Evolutionary conservation across 257 asterid species (phyloP), one percentile per base, ranked within the genome.

Genomic region (Parsonsia alboflavescens): DNA sequence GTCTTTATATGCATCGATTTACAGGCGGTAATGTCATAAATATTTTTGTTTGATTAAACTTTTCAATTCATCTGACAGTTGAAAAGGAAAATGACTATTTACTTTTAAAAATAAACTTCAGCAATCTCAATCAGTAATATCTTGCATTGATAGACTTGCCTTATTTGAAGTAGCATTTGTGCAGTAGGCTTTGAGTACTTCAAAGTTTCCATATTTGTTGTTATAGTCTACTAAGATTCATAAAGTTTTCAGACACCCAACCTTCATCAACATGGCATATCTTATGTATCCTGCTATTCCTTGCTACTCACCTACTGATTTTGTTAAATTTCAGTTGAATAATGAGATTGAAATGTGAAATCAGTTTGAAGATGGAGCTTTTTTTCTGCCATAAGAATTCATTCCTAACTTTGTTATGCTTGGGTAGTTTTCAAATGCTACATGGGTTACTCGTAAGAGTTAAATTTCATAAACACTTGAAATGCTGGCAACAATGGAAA

Each of bases 1-100:
- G 96, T 82, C 94, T 93, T 76, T 93, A 86, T 83, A 89, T 93
- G 83, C 97, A 93, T 84, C 83, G 90, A 76, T 91, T 93, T 75
- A 76, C 96, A 59, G 84, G 83, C 67, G 89, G 97, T 93, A 88
- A 78, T 93, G 78, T 80, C 53, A 46, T 7, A 2, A 6, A 0
- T 30, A 16, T 36, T 36, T 45, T 21, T 1, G 4, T 16, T 10
- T 52, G 67, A 36, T 65, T 17, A 13, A 7, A 13, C 28, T 22
- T 39, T 65, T 52, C 49, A 50, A 2, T 15, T 22, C 21, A 49
- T 53, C 41, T 9, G 62, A 33, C 26, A 42, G 15, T 46, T 28
- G 12, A 0, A 17, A 10, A 8, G n/a, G 68, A 17, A 64, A 46
- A 54, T 2, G 1, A 7, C 24, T 6, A 24, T 1, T 33, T 72